Conservation (phyloP, 2,329 filamentous ascomycete genomes). For the Penicillium freii region DNA sequence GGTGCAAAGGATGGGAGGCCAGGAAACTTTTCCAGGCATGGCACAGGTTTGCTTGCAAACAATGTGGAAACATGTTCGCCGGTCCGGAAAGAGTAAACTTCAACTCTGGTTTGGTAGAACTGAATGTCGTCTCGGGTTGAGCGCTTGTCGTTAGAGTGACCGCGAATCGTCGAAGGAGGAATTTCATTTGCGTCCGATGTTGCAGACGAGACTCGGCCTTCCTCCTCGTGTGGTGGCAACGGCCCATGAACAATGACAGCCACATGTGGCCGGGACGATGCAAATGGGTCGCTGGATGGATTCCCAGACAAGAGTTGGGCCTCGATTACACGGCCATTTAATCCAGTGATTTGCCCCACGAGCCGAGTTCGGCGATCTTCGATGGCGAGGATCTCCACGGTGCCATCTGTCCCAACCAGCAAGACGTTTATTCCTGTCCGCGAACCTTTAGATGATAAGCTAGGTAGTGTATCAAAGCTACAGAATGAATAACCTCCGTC, state of each 20-base stretch:
- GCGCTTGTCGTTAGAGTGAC: conserved; percentile 22
- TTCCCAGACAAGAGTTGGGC: conserved; percentile 80
- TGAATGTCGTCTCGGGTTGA: conserved; percentile 28
- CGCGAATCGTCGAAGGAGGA: conserved; percentile 27
- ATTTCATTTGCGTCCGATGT: conserved; percentile 39
- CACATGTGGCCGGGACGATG: conserved; percentile 67
- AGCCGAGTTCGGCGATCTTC: conserved; percentile 69
- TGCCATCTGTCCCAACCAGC: conserved; percentile 76
- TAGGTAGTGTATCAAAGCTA: conserved; percentile 69
- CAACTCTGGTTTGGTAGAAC: conserved; percentile 78
- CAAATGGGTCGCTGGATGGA: conserved; percentile 51
- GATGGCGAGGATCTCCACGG: conserved; percentile 71
- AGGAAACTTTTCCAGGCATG: conserved; percentile 55
- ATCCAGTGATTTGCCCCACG: conserved; percentile 68
- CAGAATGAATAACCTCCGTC: conserved; percentile 71
- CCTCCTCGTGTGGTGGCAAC: conserved; percentile 52
- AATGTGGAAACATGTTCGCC: conserved; percentile 69
- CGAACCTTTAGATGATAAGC: conserved; percentile 44
- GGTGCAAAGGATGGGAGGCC: conserved; percentile 67
- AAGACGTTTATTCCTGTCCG: conserved; percentile 60
- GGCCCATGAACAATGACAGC: conserved; percentile 80
- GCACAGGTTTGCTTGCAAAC: conserved; percentile 66
- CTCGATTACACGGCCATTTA: conserved; percentile 74
- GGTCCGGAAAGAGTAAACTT: conserved; percentile 82
- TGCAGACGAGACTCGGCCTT: conserved; percentile 32